phyloP scores from a whole-genome alignment of 192 early-diverging fungal genomes.

The Coemansia sp. region DNA sequence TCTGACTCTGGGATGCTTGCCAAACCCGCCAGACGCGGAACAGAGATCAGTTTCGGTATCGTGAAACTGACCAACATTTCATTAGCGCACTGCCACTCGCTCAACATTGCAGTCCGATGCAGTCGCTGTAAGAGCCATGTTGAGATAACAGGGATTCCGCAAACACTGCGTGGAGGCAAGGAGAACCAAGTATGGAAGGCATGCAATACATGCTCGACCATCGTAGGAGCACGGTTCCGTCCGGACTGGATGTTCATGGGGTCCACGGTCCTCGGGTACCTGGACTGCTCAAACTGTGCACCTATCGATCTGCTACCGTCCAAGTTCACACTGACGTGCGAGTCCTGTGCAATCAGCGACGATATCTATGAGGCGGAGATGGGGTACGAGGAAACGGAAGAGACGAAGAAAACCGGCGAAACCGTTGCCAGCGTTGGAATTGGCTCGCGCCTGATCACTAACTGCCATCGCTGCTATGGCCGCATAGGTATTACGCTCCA shows the following conservation, averaged over 20 bases:
- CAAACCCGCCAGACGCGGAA: conserved; percentile 64
- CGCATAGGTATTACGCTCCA: conserved; percentile 44
- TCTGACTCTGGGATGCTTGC: conserved; percentile 19
- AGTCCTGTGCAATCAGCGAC: conserved; percentile 58
- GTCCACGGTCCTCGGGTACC: conserved; percentile 62
- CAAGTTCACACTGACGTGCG: conserved; percentile 69
- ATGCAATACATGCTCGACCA: conserved; percentile 58
- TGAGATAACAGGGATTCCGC: conserved; percentile 60
- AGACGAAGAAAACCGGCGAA: neutral
- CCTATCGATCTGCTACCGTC: conserved; percentile 75
- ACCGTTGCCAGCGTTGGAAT: conserved; percentile 30
- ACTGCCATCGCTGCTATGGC: conserved; percentile 45
- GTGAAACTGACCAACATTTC: conserved; percentile 64
- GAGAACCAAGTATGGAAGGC: conserved; percentile 54
- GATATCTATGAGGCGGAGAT: conserved; percentile 13
- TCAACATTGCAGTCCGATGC: conserved; percentile 70
- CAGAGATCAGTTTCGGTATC: conserved; percentile 69
- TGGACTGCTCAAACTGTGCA: conserved; percentile 71
- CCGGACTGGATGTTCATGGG: conserved; percentile 62
- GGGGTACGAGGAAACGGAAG: neutral
- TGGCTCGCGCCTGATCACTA: conserved; percentile 6
- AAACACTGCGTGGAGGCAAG: conserved; percentile 21
- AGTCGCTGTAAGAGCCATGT: conserved; percentile 70
- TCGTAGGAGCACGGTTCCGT: conserved; percentile 61
- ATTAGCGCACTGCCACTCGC: conserved; percentile 62